Evolutionary conservation across 495 filamentous ascomycete genomes (phyloP).

Genomic region (Choiromyces venosus): DNA sequence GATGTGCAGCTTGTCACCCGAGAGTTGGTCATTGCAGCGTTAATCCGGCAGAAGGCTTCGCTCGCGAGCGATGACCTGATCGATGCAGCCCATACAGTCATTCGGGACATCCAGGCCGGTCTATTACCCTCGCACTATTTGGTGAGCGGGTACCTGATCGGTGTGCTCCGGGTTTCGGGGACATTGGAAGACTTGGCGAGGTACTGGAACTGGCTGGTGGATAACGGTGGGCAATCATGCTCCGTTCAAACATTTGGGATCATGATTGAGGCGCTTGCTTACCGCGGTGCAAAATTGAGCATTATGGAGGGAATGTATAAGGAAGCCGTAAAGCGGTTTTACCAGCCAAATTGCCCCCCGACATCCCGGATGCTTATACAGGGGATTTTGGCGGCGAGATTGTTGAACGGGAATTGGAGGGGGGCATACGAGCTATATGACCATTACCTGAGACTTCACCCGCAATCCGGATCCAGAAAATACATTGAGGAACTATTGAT

Average conservation of each 20-base stretch:
- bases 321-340: neutral
- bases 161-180: neutral
- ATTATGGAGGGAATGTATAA: slow-evolving; percentile 2
- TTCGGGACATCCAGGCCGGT: neutral
- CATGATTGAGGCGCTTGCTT: neutral
- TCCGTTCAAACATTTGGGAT: neutral
- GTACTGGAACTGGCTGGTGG: neutral
- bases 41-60: neutral
- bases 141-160: neutral
- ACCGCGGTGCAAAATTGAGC: neutral
- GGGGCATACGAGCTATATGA: neutral
- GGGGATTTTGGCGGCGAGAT: neutral
- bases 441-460: neutral
- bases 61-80: neutral
- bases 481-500: neutral
- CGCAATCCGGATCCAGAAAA: neutral
- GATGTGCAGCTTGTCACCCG: slow-evolving; percentile 2
- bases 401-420: neutral
- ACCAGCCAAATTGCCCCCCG: neutral
- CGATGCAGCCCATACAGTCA: neutral
- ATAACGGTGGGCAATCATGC: neutral
- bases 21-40: neutral
- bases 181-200: neutral
- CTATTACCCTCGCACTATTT: neutral
- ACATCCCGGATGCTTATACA: neutral